Evolutionary conservation across 129 eudicot species (phyloP), one percentile per base, ranked within the genome.

Genomic region (Helichrysum umbraculigerum): DNA sequence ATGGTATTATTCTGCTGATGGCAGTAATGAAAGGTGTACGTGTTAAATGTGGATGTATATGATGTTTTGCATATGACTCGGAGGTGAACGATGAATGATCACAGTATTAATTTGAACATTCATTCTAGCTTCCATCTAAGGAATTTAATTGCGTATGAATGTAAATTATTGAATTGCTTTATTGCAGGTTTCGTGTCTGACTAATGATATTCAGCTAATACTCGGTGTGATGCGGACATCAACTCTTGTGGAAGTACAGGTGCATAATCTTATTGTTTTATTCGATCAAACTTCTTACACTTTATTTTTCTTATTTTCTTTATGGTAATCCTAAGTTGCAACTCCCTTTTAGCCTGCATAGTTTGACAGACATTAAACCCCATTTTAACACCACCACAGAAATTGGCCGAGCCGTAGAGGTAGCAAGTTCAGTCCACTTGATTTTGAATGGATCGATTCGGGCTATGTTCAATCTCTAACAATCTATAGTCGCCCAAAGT

Each of bases 171-270:
- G 28, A 12, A 61, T 67, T 56, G 14, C 52, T 60, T 66, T 72
- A 56, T 76, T 75, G 71, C 87, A 90, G 96, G 92, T 90, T 50
- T 51, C 8, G 29, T 16, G 62, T 69, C 70, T 90, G 87, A 87
- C 96, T 15, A 78, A 85, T 20, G 74, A 83, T 69, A 75, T 78
- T 69, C 81, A 76, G 20, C 90, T 87, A 47, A 87, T 90, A 68
- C 56, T 87, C 68, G 88, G 85, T 39, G 82, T 83, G 11, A 72
- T 90, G 74, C 82, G 80, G 39, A 17, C 79, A 63, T 90, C 96
- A 47, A 70, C 35, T 63, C 73, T 72, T 61, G 88, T 90, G 59
- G 96, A 90, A 85, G 87, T 82, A 42, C 86, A 90, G 92, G 96
- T 90, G 30, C 54, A 66, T 57, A 54, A 30, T 56, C 28, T 57